Percentiles rank a stretch among this genome's conserved stretches.
These are phyloP conservation scores for Miamiensis avidus DNA, from an alignment of 169 alveolate genomes.

Conservation along the genomic window DNA sequence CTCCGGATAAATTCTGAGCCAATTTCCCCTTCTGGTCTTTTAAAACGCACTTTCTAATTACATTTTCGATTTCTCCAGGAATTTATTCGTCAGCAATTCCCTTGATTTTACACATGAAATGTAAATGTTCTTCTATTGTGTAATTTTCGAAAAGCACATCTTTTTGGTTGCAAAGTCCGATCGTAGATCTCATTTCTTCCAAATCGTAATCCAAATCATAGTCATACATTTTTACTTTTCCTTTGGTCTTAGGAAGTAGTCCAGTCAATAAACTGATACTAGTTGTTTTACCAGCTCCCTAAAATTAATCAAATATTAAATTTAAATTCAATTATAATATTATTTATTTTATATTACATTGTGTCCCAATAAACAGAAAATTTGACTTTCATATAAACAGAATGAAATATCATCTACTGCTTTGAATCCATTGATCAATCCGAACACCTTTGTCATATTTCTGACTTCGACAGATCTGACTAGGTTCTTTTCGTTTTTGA, in stretches of 20 bases:
- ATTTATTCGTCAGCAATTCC: conserved; percentile 48
- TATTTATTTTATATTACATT: no score
- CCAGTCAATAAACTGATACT: conserved; percentile 85
- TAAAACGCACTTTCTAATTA: conserved; percentile 62
- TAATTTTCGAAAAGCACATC: conserved; percentile 74
- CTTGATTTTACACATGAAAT: conserved; percentile 64
- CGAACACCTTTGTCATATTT: conserved; percentile 55
- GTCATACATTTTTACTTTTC: conserved; percentile 39
- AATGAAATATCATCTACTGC: conserved; percentile 67
- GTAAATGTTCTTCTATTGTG: conserved; percentile 77
- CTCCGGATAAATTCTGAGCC: conserved; percentile 79
- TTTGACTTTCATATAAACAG: conserved; percentile 21
- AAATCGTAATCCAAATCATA: conserved; percentile 55
- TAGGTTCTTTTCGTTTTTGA: neutral
- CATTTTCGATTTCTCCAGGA: conserved; percentile 49
- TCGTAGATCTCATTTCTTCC: conserved; percentile 56
- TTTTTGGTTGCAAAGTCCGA: conserved; percentile 83
- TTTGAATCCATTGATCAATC: conserved; percentile 45
- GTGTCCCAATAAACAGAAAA: no score
- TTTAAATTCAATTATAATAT: neutral
- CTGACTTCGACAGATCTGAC: conserved; percentile 40
- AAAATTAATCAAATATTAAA: neutral
- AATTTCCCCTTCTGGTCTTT: conserved; percentile 47
- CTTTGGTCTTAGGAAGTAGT: conserved; percentile 38
- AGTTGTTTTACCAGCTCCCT: conserved; percentile 92